Evolutionary conservation across 176 grass and related monocot genomes (phyloP).

Genomic region (Musa schizocarpa): DNA sequence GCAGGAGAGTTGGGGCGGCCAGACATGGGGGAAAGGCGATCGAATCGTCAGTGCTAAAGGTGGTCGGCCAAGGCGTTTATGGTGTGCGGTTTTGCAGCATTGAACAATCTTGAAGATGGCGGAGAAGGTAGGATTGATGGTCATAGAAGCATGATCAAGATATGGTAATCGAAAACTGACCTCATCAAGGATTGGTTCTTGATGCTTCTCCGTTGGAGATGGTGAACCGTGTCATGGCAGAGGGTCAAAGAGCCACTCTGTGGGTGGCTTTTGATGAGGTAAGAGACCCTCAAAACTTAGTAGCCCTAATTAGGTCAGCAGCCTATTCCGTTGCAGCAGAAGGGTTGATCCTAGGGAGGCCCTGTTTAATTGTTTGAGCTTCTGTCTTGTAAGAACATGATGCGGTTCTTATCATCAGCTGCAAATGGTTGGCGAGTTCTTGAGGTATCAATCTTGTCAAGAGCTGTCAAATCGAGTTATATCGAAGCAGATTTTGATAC

Average conservation of each 20-base stretch:
- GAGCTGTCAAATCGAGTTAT: constrained; percentile 63
- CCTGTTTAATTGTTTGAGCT: constrained; percentile 82
- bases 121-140: constrained; percentile 54
- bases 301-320: constrained; percentile 69
- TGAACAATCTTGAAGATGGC: constrained; percentile 52
- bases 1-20: constrained; percentile 69
- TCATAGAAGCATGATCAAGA: constrained; percentile 81
- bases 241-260: constrained; percentile 45
- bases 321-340: constrained; percentile 69
- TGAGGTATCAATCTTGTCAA: constrained; percentile 55
- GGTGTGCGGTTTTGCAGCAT: constrained; percentile 67
- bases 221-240: constrained; percentile 47
- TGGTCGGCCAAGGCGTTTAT: constrained; percentile 51
- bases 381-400: constrained; percentile 83
- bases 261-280: constrained; percentile 93
- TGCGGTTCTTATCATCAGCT: constrained; percentile 80
- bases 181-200: constrained; percentile 73
- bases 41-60: too few species aligned
- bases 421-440: constrained; percentile 85
- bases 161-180: constrained; percentile 69
- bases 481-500: constrained; percentile 16
- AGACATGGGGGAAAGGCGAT: constrained; percentile 43
- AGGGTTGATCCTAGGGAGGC: constrained; percentile 64
- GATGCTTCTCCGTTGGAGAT: constrained; percentile 87
- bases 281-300: constrained; percentile 88